A percentile compares a stretch with the other conserved stretches of the same genome.
These are phyloP conservation scores for Coffea canephora DNA, from an alignment of 257 asterid genomes.

Conservation along the genomic window DNA sequence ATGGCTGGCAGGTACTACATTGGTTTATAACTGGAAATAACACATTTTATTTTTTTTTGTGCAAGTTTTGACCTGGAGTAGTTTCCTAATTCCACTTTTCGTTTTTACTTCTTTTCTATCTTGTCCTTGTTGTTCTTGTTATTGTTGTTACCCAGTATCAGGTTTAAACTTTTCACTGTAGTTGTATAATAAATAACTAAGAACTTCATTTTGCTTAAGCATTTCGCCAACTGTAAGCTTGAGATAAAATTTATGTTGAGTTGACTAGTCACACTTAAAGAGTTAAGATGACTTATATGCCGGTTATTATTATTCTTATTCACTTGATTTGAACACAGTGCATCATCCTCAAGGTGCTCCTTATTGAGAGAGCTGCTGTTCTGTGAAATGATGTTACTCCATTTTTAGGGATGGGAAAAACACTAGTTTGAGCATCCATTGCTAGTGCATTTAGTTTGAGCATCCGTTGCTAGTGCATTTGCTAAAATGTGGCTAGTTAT, in stretches of 20 bases:
- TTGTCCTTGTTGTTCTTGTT: neutral
- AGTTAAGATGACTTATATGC: neutral
- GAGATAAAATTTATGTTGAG: neutral
- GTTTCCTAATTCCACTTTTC: neutral
- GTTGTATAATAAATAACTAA: neutral
- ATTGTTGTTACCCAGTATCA: neutral
- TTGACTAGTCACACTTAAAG: neutral
- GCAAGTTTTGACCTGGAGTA: neutral
- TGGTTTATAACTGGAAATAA: neutral
- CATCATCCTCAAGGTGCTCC: neutral
- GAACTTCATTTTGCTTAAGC: neutral
- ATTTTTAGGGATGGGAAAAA: neutral
- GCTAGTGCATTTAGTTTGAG: neutral
- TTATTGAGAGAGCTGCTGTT: neutral
- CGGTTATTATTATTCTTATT: neutral
- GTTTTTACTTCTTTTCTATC: neutral
- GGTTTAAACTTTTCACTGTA: neutral
- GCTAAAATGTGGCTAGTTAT: neutral
- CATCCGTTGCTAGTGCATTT: neutral
- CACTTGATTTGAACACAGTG: neutral
- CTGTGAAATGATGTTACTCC: neutral
- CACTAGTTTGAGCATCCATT: neutral
- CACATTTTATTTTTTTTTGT: neutral
- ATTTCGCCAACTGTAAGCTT: neutral
- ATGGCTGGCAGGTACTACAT: constrained; percentile 83